phyloP scores from a whole-genome alignment of 208 protist genomes.

The Leishmania aethiopica region DNA sequence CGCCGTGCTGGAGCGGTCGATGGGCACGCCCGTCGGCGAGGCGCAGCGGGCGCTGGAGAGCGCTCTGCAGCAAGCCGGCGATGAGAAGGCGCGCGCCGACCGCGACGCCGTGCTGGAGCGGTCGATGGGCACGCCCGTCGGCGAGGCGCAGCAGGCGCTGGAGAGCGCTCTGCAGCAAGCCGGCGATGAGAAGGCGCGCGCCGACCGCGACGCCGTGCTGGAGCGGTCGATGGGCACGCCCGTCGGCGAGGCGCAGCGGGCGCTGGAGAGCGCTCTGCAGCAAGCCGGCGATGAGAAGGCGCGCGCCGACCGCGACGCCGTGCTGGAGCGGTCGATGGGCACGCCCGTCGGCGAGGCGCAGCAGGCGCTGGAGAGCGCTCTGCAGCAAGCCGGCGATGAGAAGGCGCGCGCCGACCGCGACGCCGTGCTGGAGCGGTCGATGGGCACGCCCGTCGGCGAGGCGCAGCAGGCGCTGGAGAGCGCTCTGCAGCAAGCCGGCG shows the following conservation, averaged over 20 bases:
- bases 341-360: background rate
- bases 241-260: slow-evolving; percentile 2
- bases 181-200: background rate
- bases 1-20: background rate
- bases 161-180: background rate
- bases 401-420: background rate
- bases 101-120: background rate
- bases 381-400: background rate
- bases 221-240: slow-evolving; percentile 2
- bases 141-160: background rate
- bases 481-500: slow-evolving; percentile 3
- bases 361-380: background rate
- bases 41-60: background rate
- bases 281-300: background rate
- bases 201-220: background rate
- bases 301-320: too few relatives aligned
- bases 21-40: background rate
- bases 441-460: background rate
- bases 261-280: background rate
- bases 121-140: background rate
- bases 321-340: background rate
- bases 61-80: background rate
- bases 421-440: background rate
- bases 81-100: background rate
- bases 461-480: too few relatives aligned